phyloP scores from a whole-genome alignment of 2,329 filamentous ascomycete species.

The Teratosphaeria nubilosa region DNA sequence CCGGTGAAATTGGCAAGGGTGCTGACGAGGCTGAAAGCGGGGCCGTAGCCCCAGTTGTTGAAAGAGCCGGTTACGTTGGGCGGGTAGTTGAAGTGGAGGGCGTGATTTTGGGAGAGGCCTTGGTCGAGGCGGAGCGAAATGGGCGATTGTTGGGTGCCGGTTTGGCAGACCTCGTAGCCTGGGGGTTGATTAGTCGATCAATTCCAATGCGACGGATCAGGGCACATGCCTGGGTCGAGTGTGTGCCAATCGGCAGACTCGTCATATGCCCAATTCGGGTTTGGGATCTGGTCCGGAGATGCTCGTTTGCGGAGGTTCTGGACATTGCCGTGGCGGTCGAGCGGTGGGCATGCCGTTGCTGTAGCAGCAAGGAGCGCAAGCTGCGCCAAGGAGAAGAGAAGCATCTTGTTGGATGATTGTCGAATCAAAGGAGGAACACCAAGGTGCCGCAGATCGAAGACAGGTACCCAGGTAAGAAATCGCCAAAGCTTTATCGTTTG shows the following conservation, averaged over 20 bases:
- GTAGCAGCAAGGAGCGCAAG: neutral
- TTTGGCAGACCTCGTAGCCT: conserved; percentile 39
- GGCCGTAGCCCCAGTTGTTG: conserved; percentile 43
- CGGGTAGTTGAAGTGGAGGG: conserved; percentile 34
- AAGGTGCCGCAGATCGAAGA: neutral
- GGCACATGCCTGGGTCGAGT: neutral
- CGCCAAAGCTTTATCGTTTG: too few relatives aligned
- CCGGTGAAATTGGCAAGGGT: conserved; percentile 14
- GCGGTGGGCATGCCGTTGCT: neutral
- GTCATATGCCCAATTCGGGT: neutral
- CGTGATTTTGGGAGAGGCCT: conserved; percentile 33
- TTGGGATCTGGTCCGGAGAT: neutral
- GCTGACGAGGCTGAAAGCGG: conserved; percentile 33
- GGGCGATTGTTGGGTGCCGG: conserved; percentile 42
- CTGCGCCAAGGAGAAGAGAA: neutral
- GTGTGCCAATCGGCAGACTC: neutral
- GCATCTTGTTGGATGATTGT: neutral
- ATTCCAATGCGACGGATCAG: neutral
- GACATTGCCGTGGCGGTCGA: neutral
- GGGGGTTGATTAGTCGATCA: neutral
- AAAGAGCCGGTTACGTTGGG: conserved; percentile 29
- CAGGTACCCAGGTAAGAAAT: neutral
- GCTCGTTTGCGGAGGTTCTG: neutral
- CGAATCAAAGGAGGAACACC: neutral
- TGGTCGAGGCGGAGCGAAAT: conserved; percentile 34